Conservation (phyloP, 352 stramenopile species). For the Pythium rishiriense region DNA sequence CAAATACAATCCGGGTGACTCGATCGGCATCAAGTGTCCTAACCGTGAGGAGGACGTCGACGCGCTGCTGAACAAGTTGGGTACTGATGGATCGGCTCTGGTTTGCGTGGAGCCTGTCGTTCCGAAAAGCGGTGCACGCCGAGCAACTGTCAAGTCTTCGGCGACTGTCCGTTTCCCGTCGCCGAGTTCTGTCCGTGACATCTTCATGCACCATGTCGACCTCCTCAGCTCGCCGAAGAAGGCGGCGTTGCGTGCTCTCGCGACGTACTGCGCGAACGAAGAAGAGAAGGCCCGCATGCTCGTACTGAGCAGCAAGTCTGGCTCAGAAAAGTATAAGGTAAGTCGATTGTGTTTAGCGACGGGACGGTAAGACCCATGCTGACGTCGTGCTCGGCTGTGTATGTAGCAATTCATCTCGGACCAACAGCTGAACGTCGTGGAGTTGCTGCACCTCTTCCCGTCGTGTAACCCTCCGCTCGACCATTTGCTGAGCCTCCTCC, state of each 20-base stretch:
- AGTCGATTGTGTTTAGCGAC: not conserved
- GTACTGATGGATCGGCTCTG: constrained; percentile 36
- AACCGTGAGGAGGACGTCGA: constrained; percentile 72
- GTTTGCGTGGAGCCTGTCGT: constrained; percentile 40
- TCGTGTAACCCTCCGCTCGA: constrained; percentile 89
- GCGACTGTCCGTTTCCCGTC: constrained; percentile 46
- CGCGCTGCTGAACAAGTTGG: constrained; percentile 56
- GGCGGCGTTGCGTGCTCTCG: constrained; percentile 59
- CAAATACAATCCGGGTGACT: constrained; percentile 79
- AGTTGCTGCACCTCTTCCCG: constrained; percentile 93
- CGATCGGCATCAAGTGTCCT: constrained; percentile 83
- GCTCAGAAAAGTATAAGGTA: constrained; percentile 68
- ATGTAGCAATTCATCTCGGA: constrained; percentile 79
- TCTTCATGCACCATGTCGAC: constrained; percentile 80
- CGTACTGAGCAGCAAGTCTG: constrained; percentile 69
- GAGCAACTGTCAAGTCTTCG: constrained; percentile 12
- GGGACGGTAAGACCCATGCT: not conserved
- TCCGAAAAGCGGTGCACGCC: constrained; percentile 4
- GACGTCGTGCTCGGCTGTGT: not conserved
- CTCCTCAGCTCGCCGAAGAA: constrained; percentile 84
- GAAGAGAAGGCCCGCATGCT: constrained; percentile 63
- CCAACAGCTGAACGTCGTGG: constrained; percentile 88
- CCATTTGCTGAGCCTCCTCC: constrained; percentile 83
- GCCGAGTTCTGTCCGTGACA: constrained; percentile 67
- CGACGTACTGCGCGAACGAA: constrained; percentile 62